phyloP scores from a whole-genome alignment of 2,329 filamentous ascomycete genomes.

The Daldinia sp. region DNA sequence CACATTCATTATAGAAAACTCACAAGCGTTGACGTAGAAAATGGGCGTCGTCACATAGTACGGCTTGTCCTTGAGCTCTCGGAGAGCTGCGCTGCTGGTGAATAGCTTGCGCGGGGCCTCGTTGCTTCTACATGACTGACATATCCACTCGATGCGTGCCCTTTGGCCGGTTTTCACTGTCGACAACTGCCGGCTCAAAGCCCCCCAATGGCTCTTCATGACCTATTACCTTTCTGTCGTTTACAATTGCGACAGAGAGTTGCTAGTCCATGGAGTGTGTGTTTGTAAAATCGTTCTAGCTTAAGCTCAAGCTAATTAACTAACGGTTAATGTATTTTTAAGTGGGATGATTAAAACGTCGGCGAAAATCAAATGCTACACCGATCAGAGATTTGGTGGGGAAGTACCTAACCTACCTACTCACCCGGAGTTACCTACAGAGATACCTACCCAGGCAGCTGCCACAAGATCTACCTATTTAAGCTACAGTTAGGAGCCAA shows the following conservation, averaged over 20 bases:
- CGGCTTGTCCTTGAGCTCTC: constrained; percentile 65
- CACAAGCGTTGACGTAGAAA: constrained; percentile 97
- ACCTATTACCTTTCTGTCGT: constrained; percentile 4
- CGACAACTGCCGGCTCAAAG: constrained; percentile 32
- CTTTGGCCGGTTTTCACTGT: constrained; percentile 18
- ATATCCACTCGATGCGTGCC: constrained; percentile 40
- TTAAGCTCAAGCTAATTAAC: too few species aligned
- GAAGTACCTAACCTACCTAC: neutral
- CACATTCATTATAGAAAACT: constrained; percentile 33
- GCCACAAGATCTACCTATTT: too few species aligned
- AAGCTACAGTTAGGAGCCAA: neutral
- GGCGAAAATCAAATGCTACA: neutral
- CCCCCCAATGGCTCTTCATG: constrained; percentile 37
- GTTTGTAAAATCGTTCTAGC: neutral
- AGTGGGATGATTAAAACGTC: neutral
- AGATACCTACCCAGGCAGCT: neutral
- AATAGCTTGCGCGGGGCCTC: constrained; percentile 36
- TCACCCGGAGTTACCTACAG: neutral
- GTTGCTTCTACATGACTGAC: constrained; percentile 39
- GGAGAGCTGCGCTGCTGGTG: constrained; percentile 32
- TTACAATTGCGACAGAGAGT: neutral
- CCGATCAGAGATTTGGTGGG: neutral
- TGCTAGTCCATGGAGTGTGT: neutral
- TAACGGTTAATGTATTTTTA: neutral
- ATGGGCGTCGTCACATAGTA: constrained; percentile 97